Evolutionary conservation across 2,329 filamentous ascomycete species (phyloP), one percentile per base, ranked within the genome.

Genomic region (Boeremia exigua): DNA sequence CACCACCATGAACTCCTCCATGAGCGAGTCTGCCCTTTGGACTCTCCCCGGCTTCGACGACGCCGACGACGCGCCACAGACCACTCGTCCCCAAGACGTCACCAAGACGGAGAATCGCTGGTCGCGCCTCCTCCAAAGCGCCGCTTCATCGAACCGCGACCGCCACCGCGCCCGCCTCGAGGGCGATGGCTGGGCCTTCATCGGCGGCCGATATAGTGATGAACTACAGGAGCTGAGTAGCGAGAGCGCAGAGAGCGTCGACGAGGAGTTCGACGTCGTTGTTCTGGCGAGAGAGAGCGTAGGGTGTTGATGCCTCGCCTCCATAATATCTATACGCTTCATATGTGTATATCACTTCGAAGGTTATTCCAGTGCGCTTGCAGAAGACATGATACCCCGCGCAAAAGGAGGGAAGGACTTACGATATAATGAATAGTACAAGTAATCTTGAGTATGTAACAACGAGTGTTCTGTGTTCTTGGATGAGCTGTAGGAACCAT

Each of bases 181-280:
- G 32, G 68, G 67, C 2, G 72, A 75, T 17, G 69, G 71, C 2
- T 74, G 72, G 72, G 69, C 69, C 14, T 75, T 75, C 42, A 60
- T 74, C 6, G 47, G 47, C 19, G 53, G 42, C 1, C 30, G 53
- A 2, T 56, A 56, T 44, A 65, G 62, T 15, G 67, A 72, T n/a
- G 65, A 60, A 6, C 57, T 57, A 27, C 56, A 58, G n/a, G 43
- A 46, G 28, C 28, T 59, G 45, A 53, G 66, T 47, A 56, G 63
- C 29, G 38, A 57, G 34, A 66, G 60, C 28, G 65, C 67, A 11
- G 71, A 66, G 49, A 69, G 68, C 15, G 54, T 75, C 0, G 72
- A 75, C 27, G 69, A 73, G 19, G 72, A 74, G 48, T 73, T 74
- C 30, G 72, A 75, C 27, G 68, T 75, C 1, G 68, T 74, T 15